Base-by-base conservation (phyloP, 2,329 filamentous ascomycete genomes). In the Claviceps cyperi region DNA sequence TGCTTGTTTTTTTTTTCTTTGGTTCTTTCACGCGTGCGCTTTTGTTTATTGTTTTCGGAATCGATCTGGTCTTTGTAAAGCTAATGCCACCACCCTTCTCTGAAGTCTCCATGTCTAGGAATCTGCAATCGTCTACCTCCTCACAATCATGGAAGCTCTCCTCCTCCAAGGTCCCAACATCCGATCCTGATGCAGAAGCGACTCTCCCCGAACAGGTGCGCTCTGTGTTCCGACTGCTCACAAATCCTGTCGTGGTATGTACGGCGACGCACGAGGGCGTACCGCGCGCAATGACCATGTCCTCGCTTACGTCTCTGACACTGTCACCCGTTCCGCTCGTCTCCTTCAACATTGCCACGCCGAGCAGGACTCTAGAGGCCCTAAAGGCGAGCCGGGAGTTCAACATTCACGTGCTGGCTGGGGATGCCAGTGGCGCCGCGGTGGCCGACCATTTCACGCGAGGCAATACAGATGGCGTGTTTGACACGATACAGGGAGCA, bases 231-330 rank as follows among this genome's bases (percentile, higher is more conserved):
- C 74, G 76, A 51, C 69, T 73, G 14, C 64, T 80, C 13, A 66
- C 73, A 2, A 72, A 77, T 57, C 72, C 75, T 0, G 74, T 76
- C 38, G 74, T 78, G n/a, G 71, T 78, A 13, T 75, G 75, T 58
- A 78, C 76, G 21, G 64, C 74, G 21, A 60, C 65, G n/a, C 61
- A 66, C 37, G 54, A 59, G 35, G 21, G 61, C 52, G 49, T 57
- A 40, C 59, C 70, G 5, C 68, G 71, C 35, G 77, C 71, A 46
- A 76, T 80, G 70, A 80, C 77, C 35, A 76, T 79, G 67, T 80
- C 77, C 6, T 79, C 76, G 2, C 73, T 81, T 54, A 76, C 76
- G 2, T 78, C 75, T 0, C 62, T 81, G 24, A 70, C 73, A 15
- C 66, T 80, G 17, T 55, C 59, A n/a, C 76, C 76, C 0, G 67